Evolutionary conservation across 2,329 filamentous ascomycete genomes (phyloP).

Genomic region (Cordyceps javanica): DNA sequence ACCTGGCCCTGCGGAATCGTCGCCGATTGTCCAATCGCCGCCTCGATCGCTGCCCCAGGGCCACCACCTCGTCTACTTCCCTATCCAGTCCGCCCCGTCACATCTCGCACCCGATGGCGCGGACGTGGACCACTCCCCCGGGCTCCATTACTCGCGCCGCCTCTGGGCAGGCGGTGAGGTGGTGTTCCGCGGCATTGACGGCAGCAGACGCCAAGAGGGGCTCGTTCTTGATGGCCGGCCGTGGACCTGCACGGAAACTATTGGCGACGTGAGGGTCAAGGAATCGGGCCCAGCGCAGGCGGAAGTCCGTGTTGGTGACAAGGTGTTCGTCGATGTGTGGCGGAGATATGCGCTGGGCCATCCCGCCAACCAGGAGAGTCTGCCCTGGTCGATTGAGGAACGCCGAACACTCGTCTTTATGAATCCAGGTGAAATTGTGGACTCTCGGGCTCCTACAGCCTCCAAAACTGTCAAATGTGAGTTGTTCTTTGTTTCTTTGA

Average conservation of each 20-base stretch:
- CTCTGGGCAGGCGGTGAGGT: conserved; percentile 86
- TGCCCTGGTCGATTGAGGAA: conserved; percentile 36
- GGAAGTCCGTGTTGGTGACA: conserved; percentile 28
- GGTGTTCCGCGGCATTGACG: conserved; percentile 34
- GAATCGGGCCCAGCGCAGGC: neutral
- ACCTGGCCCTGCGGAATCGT: neutral
- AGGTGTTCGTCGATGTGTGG: conserved; percentile 46
- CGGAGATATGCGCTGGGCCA: conserved; percentile 36
- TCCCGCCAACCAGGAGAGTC: neutral
- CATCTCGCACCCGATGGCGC: conserved; percentile 75
- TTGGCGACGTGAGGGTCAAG: conserved; percentile 32
- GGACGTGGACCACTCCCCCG: conserved; percentile 72
- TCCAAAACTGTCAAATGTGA: conserved; percentile 3
- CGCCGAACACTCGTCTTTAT: conserved; percentile 48
- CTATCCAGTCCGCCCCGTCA: conserved; percentile 56
- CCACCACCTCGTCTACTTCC: conserved; percentile 86
- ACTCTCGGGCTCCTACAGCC: neutral
- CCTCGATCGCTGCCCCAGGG: conserved; percentile 50
- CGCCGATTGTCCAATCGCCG: conserved; percentile 19
- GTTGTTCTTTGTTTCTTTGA: neutral
- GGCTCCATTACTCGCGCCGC: conserved; percentile 62
- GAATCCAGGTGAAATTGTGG: conserved; percentile 16
- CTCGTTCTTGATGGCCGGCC: conserved; percentile 34
- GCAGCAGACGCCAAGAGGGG: conserved; percentile 18
- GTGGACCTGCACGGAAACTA: conserved; percentile 40